Conservation (phyloP, 331 rosid species). For the Acacia pycnantha region DNA sequence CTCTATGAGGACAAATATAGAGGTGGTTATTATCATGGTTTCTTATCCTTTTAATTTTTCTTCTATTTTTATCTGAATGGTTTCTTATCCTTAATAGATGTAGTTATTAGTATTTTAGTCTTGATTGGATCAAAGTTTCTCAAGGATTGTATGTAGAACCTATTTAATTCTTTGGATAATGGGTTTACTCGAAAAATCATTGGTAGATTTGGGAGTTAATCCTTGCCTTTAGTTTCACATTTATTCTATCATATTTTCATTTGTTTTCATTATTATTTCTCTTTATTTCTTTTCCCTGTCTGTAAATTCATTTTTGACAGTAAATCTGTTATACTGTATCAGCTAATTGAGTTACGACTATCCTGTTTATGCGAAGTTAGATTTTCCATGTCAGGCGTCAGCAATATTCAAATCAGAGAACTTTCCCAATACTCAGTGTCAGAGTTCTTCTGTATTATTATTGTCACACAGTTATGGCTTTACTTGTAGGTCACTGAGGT, state of each 20-base stretch:
- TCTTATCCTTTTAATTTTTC: not conserved
- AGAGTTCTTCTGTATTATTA: not conserved
- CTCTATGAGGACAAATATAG: not conserved
- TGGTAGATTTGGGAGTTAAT: not conserved
- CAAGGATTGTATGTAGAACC: not conserved
- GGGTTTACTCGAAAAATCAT: not conserved
- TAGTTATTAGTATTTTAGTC: not conserved
- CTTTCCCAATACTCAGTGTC: not conserved
- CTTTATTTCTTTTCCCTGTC: not conserved
- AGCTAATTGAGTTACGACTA: not conserved
- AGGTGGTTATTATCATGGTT: not conserved
- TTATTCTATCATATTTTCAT: not conserved
- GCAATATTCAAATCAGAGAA: not conserved
- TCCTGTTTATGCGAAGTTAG: not conserved
- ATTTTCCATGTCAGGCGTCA: slow-evolving; percentile 1
- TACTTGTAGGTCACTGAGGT: slow-evolving; percentile 64
- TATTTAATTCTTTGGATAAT: not conserved
- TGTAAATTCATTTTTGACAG: not conserved
- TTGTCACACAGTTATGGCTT: slow-evolving; percentile 22
- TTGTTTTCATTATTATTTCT: not conserved
- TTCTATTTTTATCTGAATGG: not conserved
- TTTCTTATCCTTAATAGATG: not conserved
- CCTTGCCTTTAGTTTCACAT: not conserved
- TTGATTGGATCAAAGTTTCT: not conserved
- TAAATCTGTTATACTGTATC: not conserved